Conservation (phyloP, 176 grass and related monocot species). For the Tuctoria greenei region DNA sequence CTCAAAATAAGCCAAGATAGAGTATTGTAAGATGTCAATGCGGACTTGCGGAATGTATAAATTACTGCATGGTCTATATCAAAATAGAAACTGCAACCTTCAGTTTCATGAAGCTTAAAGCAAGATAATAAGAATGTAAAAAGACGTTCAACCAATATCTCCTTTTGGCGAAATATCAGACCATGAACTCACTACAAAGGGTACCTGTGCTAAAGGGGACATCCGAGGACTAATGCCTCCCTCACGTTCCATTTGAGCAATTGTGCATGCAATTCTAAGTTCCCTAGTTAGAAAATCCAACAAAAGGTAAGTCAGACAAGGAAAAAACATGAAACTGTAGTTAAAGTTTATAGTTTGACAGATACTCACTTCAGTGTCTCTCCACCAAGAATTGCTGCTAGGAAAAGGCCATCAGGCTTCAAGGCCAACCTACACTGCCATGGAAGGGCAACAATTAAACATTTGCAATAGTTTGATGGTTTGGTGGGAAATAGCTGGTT, state of each 20-base stretch:
- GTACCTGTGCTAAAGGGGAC: constrained; percentile 94
- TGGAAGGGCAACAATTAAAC: constrained; percentile 16
- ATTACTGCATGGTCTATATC: background rate
- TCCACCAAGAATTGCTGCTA: constrained; percentile 90
- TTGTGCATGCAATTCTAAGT: constrained; percentile 87
- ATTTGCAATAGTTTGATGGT: background rate
- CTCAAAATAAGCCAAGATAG: background rate
- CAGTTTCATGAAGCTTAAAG: background rate
- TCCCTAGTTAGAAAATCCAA: constrained; percentile 58
- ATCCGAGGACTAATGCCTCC: constrained; percentile 89
- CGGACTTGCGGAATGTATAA: background rate
- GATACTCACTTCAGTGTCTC: constrained; percentile 78
- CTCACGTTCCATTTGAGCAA: constrained; percentile 98
- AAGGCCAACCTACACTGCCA: constrained; percentile 81
- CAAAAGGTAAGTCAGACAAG: constrained; percentile 14
- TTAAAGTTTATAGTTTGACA: constrained; percentile 12
- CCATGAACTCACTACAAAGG: constrained; percentile 6
- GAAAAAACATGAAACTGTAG: constrained; percentile 28
- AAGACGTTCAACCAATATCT: background rate
- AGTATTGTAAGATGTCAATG: background rate
- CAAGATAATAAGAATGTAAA: background rate
- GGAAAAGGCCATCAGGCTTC: constrained; percentile 92
- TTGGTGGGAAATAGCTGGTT: too few relatives aligned
- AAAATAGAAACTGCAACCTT: background rate
- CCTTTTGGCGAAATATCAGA: background rate